Percentiles rank a stretch among this genome's conserved stretches.
These are phyloP conservation scores for Cinnamomum chago DNA, from an alignment of 164 flowering plant species.

Conservation along the genomic window DNA sequence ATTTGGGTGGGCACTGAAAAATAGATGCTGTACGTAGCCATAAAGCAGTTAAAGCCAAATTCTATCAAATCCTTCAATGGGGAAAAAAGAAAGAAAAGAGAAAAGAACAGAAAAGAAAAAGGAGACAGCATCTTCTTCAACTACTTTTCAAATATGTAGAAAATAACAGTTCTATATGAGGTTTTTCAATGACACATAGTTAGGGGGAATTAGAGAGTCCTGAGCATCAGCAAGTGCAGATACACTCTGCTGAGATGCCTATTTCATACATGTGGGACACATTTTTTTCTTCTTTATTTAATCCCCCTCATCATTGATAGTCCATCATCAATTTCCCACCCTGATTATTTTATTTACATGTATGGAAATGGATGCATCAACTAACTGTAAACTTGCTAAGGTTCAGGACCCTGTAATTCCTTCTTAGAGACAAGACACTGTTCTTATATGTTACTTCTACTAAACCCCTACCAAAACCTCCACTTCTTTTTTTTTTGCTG, in stretches of 20 bases:
- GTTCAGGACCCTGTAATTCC: neutral
- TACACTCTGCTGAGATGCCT: neutral
- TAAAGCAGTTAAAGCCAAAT: slow-evolving; percentile 38
- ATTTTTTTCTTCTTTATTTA: too few species aligned
- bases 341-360: neutral
- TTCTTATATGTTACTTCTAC: slow-evolving; percentile 1
- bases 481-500: slow-evolving; percentile 7
- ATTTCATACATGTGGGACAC: too few species aligned
- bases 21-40: slow-evolving; percentile 42
- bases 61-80: slow-evolving; percentile 26
- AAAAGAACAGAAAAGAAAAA: neutral
- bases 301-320: too few species aligned
- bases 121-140: slow-evolving; percentile 4
- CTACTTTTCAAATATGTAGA: neutral
- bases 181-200: neutral
- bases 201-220: neutral
- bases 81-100: slow-evolving; percentile 3
- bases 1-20: slow-evolving; percentile 11
- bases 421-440: neutral
- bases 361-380: neutral
- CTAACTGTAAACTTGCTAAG: neutral
- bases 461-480: slow-evolving; percentile 10
- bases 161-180: neutral
- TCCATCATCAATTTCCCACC: neutral
- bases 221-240: neutral